Percentiles rank a stretch among this genome's conserved stretches.
These are phyloP conservation scores for Ophiocordyceps robertsii DNA, from an alignment of 2,329 filamentous ascomycete species.

Conservation along the genomic window DNA sequence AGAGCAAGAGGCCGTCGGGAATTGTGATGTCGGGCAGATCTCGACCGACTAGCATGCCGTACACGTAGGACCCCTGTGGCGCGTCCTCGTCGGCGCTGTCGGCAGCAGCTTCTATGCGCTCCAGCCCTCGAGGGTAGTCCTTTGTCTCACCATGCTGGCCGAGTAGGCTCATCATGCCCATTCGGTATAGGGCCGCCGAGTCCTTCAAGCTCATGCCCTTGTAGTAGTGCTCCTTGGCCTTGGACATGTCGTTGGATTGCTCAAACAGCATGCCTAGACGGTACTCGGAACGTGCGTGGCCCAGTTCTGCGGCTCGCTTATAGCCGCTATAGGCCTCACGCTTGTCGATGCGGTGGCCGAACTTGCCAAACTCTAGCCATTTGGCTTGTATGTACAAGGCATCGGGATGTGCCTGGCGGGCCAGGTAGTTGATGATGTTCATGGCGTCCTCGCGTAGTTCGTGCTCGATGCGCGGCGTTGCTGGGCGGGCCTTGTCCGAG, in stretches of 20 bases:
- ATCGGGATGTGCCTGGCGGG: slow-evolving; percentile 83
- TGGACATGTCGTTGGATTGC: slow-evolving; percentile 81
- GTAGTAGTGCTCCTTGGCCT: slow-evolving; percentile 84
- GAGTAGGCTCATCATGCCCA: slow-evolving; percentile 95
- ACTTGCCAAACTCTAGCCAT: slow-evolving; percentile 98
- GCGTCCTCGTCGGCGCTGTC: slow-evolving; percentile 90
- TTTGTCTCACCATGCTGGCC: slow-evolving; percentile 85
- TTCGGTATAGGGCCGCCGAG: slow-evolving; percentile 71
- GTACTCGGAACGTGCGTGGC: slow-evolving; percentile 83
- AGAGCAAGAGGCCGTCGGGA: slow-evolving; percentile 54
- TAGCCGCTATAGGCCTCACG: slow-evolving; percentile 88
- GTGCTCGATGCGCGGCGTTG: slow-evolving; percentile 78
- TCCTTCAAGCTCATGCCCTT: slow-evolving; percentile 67
- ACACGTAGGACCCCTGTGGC: slow-evolving; percentile 88
- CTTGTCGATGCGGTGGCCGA: slow-evolving; percentile 80
- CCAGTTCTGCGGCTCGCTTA: slow-evolving; percentile 69
- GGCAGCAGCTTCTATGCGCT: slow-evolving; percentile 72
- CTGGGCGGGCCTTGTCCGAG: slow-evolving; percentile 41
- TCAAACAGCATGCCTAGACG: slow-evolving; percentile 98
- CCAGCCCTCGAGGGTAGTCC: slow-evolving; percentile 63
- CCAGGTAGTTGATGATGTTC: slow-evolving; percentile 82
- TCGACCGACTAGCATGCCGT: slow-evolving; percentile 84
- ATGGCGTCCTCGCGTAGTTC: slow-evolving; percentile 78
- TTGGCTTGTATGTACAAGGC: slow-evolving; percentile 90
- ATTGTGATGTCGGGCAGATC: slow-evolving; percentile 85